Conservation (phyloP, 73 alveolate genomes). For the Paramecium primaurelia region DNA sequence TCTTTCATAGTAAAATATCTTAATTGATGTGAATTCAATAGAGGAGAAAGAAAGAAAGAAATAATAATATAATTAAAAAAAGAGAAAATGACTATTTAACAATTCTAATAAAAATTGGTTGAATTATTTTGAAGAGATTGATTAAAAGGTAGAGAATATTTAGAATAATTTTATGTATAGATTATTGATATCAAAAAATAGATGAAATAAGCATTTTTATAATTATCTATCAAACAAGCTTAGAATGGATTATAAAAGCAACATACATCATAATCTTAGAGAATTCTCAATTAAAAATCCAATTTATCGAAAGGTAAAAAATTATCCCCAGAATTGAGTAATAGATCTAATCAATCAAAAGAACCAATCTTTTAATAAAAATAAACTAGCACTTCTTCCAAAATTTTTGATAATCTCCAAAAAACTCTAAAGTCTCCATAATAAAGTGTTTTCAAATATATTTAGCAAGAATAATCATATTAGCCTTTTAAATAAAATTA, state of each 20-base stretch:
- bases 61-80: not conserved
- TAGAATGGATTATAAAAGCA: not conserved
- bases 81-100: not conserved
- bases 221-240: not conserved
- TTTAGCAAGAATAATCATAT: not conserved
- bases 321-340: not conserved
- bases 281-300: not conserved
- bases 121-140: slow-evolving; percentile 20
- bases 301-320: not conserved
- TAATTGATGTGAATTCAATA: not conserved
- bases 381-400: not conserved
- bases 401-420: not conserved
- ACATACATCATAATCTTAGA: not conserved
- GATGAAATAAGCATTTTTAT: not conserved
- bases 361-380: not conserved
- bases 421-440: not conserved
- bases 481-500: not conserved
- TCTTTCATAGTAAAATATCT: not conserved
- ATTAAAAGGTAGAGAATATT: not conserved
- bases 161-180: not conserved
- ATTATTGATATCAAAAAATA: not conserved
- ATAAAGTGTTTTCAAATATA: not conserved
- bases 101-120: not conserved
- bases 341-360: not conserved
- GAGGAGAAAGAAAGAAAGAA: not conserved